Conservation (phyloP, 2,329 filamentous ascomycete species). For the Pseudogymnoascus sp. region DNA sequence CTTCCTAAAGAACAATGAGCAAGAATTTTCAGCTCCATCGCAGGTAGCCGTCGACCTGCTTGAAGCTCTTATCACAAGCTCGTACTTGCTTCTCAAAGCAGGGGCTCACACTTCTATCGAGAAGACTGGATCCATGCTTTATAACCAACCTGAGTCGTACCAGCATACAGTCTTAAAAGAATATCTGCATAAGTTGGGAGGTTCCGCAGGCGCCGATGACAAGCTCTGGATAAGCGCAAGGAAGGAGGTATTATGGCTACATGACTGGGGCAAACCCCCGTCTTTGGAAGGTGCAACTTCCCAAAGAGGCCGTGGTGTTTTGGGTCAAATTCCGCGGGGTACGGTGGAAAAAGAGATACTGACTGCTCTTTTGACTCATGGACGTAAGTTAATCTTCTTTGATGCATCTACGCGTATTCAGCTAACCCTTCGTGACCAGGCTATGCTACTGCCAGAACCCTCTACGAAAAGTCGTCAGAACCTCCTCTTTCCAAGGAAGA, state of each 20-base stretch:
- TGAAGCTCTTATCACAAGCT: slow-evolving; percentile 55
- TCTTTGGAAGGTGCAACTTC: slow-evolving; percentile 28
- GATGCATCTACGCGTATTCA: background rate
- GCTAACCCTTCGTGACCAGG: slow-evolving; percentile 34
- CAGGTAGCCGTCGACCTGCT: slow-evolving; percentile 50
- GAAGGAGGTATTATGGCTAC: slow-evolving; percentile 63
- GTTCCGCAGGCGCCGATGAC: slow-evolving; percentile 50
- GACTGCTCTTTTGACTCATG: slow-evolving; percentile 55
- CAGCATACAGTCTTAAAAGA: background rate
- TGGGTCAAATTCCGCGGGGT: slow-evolving; percentile 52
- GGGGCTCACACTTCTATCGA: slow-evolving; percentile 31
- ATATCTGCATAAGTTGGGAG: background rate
- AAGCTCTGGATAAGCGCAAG: slow-evolving; percentile 55
- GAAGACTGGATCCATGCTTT: slow-evolving; percentile 1
- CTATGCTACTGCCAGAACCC: slow-evolving; percentile 53
- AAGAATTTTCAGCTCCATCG: slow-evolving; percentile 58
- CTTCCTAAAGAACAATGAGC: slow-evolving; percentile 37
- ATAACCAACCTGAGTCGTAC: background rate
- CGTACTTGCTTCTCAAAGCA: slow-evolving; percentile 45
- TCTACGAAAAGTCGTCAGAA: slow-evolving; percentile 49
- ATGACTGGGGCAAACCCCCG: slow-evolving; percentile 58
- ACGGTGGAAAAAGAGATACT: slow-evolving; percentile 65
- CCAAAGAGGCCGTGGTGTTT: slow-evolving; percentile 40
- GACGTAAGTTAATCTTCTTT: slow-evolving; percentile 40
- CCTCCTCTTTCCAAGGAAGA: slow-evolving; percentile 41